Evolutionary conservation across 331 rosid species (phyloP), one percentile per base, ranked within the genome.

Genomic region (Stylosanthes scabra): DNA sequence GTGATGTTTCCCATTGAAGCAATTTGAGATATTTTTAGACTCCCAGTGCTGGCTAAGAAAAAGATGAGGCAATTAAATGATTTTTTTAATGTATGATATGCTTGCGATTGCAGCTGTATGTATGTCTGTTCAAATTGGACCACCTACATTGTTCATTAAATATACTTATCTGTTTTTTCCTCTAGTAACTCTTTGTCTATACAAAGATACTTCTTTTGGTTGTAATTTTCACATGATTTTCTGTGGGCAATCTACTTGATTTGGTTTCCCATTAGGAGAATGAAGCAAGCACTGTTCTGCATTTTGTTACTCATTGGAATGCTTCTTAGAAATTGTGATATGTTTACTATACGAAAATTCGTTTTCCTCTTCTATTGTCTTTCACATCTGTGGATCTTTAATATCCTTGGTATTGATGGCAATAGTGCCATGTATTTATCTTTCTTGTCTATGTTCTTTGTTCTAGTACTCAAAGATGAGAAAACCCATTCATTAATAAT

Each of bases 401-500:
- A 44, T 65, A 7, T 79, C 44, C 27, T 29, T 66, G 72, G 25
- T 41, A 47, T 20, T 59, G 41, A 50, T 15, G 44, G 6, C 6
- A 14, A 50, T 16, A 55, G 14, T 41, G 57, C 27, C 37, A 15
- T 11, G 9, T 59, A 49, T 64, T 66, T 44, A 52, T 74, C 47
- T 39, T 44, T 60, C 2, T 15, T 72, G 20, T 49, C 51, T 7
- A 2, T 74, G 9, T 16, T 16, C 42, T 67, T 27, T 42, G 68
- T 73, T 73, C 63, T 63, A 25, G 20, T 66, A 27, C 49, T 11
- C 15, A 56, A 31, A 57, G 55, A 63, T 11, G n/a, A 56, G 31
- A 57, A 60, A 63, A 39, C 75, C 80, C 42, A 52, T 76, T 66
- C 10, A 2, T 62, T 34, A 40, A 41, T 49, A 10, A 63, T 81